Evolutionary conservation across 306 rosid species (phyloP).

Genomic region (Gillenia trifoliata): DNA sequence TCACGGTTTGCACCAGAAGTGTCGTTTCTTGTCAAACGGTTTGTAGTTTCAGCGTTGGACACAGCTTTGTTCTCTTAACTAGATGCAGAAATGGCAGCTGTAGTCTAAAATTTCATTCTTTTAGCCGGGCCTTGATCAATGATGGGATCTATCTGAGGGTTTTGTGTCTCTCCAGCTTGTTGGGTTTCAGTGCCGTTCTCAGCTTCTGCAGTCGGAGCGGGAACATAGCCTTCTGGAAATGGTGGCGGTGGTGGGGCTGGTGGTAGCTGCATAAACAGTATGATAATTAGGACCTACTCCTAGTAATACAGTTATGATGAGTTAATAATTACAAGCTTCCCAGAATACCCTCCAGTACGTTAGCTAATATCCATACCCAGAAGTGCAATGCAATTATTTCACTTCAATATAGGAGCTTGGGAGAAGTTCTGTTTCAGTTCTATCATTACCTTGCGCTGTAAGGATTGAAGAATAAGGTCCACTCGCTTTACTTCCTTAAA

Average conservation of each 20-base stretch:
- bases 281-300: background rate
- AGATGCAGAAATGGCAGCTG: background rate
- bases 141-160: slow-evolving; percentile 61
- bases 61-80: background rate
- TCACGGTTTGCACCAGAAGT: too few species aligned
- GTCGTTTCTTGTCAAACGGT: background rate
- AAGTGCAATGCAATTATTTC: background rate
- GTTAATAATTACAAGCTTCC: background rate
- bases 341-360: background rate
- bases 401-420: slow-evolving; percentile 7
- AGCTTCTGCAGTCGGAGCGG: slow-evolving; percentile 42
- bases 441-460: slow-evolving; percentile 63
- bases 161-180: slow-evolving; percentile 61
- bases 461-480: slow-evolving; percentile 79
- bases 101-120: slow-evolving; percentile 62
- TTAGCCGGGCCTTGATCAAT: slow-evolving; percentile 88
- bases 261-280: slow-evolving; percentile 47
- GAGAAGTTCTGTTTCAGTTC: background rate
- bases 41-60: background rate
- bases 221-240: slow-evolving; percentile 82
- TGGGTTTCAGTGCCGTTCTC: slow-evolving; percentile 66
- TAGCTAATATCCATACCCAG: background rate
- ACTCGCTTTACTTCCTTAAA: slow-evolving; percentile 70
- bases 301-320: background rate
- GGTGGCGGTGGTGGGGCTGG: slow-evolving; percentile 90